These are phyloP conservation scores for Viola pubescens DNA, from an alignment of 441 rosid species.

Conservation along the genomic window DNA sequence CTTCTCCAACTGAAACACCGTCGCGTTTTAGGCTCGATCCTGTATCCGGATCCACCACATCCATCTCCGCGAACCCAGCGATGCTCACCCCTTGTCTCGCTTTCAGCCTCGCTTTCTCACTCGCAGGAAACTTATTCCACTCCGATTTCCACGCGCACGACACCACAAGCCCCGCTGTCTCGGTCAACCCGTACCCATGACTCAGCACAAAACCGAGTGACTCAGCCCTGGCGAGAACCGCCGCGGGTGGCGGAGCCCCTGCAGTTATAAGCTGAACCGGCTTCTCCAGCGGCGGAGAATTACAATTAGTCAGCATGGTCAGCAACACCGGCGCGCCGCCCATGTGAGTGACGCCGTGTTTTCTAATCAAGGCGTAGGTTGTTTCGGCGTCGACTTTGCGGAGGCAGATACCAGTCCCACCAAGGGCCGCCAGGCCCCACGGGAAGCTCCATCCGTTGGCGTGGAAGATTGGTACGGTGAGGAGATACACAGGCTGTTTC, in stretches of 20 bases:
- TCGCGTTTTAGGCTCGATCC: slow-evolving; percentile 50
- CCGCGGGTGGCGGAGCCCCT: slow-evolving; percentile 74
- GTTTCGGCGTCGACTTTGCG: slow-evolving; percentile 45
- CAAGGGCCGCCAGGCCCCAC: slow-evolving; percentile 76
- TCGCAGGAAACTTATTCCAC: slow-evolving; percentile 57
- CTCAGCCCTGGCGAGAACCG: slow-evolving; percentile 50
- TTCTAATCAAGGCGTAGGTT: slow-evolving; percentile 33
- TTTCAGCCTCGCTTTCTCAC: slow-evolving; percentile 54
- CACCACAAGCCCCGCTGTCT: slow-evolving; percentile 45
- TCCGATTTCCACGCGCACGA: slow-evolving; percentile 63
- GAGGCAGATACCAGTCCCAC: slow-evolving; percentile 60
- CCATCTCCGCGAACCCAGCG: slow-evolving; percentile 30
- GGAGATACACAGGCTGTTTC: slow-evolving; percentile 55
- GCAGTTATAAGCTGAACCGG: slow-evolving; percentile 60
- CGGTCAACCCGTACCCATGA: slow-evolving; percentile 70
- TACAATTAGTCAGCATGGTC: slow-evolving; percentile 43
- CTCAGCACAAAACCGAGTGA: slow-evolving; percentile 53
- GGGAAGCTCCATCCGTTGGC: slow-evolving; percentile 68
- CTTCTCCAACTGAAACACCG: slow-evolving; percentile 47
- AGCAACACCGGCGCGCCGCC: slow-evolving; percentile 81
- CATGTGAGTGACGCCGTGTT: slow-evolving; percentile 64
- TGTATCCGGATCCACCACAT: slow-evolving; percentile 46
- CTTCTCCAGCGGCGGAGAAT: slow-evolving; percentile 19
- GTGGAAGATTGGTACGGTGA: slow-evolving; percentile 80
- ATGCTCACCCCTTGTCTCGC: slow-evolving; percentile 57